Conservation (phyloP, 768 basidiomycete species). For the Austroboletus festivus region DNA sequence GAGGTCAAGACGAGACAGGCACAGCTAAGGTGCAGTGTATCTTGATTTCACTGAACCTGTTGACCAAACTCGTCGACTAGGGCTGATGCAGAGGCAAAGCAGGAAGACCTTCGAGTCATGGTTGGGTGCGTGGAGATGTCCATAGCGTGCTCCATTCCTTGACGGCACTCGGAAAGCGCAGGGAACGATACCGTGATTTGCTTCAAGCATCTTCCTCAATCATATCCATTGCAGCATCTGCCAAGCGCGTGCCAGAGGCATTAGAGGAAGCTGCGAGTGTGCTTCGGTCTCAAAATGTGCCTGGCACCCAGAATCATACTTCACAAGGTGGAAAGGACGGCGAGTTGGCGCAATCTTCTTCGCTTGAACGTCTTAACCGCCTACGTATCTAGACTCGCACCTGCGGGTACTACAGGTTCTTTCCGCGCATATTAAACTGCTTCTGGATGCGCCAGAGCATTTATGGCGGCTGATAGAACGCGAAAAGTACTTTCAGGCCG, state of each 20-base stretch:
- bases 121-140: slow-evolving; percentile 69
- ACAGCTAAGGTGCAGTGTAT: slow-evolving; percentile 54
- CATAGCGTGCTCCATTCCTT: slow-evolving; percentile 11
- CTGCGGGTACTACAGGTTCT: slow-evolving; percentile 67
- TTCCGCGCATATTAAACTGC: slow-evolving; percentile 87
- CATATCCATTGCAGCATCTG: slow-evolving; percentile 68
- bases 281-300: slow-evolving; percentile 47
- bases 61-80: slow-evolving; percentile 35
- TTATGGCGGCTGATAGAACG: slow-evolving; percentile 84
- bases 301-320: slow-evolving; percentile 41
- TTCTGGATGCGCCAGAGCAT: slow-evolving; percentile 89
- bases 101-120: slow-evolving; percentile 85
- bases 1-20: slow-evolving; percentile 68
- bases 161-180: slow-evolving; percentile 55
- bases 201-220: slow-evolving; percentile 85
- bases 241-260: slow-evolving; percentile 59
- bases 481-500: slow-evolving; percentile 75
- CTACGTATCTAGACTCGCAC: slow-evolving; percentile 51
- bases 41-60: slow-evolving; percentile 1
- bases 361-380: neutral
- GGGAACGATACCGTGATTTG: slow-evolving; percentile 87
- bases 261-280: slow-evolving; percentile 59
- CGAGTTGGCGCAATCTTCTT: slow-evolving; percentile 22
- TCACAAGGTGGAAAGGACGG: slow-evolving; percentile 42
- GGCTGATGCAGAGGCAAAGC: slow-evolving; percentile 80